Evolutionary conservation across 2,329 filamentous ascomycete species (phyloP).

Genomic region (Lithohypha guttulata): DNA sequence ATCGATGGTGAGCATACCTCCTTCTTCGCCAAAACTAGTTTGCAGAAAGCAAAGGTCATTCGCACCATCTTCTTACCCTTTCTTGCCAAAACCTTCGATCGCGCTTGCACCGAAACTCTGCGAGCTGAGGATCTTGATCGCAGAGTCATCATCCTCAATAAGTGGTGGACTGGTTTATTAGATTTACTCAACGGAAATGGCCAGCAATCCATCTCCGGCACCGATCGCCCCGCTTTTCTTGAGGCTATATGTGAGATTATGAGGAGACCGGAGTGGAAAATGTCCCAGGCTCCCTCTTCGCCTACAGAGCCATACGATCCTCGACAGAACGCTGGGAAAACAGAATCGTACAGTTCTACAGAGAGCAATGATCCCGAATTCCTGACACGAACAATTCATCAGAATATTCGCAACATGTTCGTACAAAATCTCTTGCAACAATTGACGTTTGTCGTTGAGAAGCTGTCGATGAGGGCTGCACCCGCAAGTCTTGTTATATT

Average conservation of each 20-base stretch:
- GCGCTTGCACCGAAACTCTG: slow-evolving; percentile 55
- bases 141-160: slow-evolving; percentile 67
- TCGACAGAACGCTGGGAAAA: slow-evolving; percentile 29
- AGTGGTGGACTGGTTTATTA: slow-evolving; percentile 78
- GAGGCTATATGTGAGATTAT: slow-evolving; percentile 73
- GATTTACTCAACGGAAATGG: slow-evolving; percentile 69
- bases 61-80: slow-evolving; percentile 66
- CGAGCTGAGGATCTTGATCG: slow-evolving; percentile 74
- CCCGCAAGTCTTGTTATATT: slow-evolving; percentile 67
- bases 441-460: slow-evolving; percentile 77
- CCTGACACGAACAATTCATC: slow-evolving; percentile 64
- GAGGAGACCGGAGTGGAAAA: slow-evolving; percentile 79
- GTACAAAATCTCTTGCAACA: slow-evolving; percentile 70
- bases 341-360: slow-evolving; percentile 40
- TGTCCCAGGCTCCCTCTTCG: slow-evolving; percentile 51
- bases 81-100: slow-evolving; percentile 56
- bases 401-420: slow-evolving; percentile 83
- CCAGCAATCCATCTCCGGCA: slow-evolving; percentile 66
- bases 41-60: slow-evolving; percentile 65
- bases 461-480: slow-evolving; percentile 69
- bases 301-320: slow-evolving; percentile 18
- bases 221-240: slow-evolving; percentile 70
- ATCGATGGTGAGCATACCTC: slow-evolving; percentile 50
- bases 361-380: slow-evolving; percentile 55
- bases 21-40: slow-evolving; percentile 62